Evolutionary conservation across 352 stramenopile genomes (phyloP), one percentile per base, ranked within the genome.

Genomic region (Paralagenidium karlingii): DNA sequence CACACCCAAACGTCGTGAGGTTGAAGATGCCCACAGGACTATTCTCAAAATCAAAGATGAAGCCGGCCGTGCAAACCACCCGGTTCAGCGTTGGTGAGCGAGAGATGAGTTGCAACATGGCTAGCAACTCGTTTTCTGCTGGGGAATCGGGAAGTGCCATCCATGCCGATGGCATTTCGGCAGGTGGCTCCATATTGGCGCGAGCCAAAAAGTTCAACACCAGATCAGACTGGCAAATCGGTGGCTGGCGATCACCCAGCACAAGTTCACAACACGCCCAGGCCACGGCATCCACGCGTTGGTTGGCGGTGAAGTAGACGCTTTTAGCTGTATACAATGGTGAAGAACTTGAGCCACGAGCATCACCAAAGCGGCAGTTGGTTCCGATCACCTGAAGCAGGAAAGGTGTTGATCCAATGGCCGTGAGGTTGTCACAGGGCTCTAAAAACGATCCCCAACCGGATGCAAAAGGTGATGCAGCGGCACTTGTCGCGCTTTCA

Each of bases 201-300:
- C 45, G 45, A 22, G 19, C 13, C 1, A 51, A 38, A 38, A 51
- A 51, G 8, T 25, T 3, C 3, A 31, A 22, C 3, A 51, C 40
- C 22, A 45, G 34, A 3, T 24, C 24, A 3, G 26, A 24, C 10
- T 51, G 45, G 26, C 45, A 51, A 16, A 41, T n/a, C 1, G 5
- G 34, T 18, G 45, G 45, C 9, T 38, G 37, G 0, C 38, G 37
- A 15, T 46, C 29, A 24, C 31, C 30, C n/a, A 38, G 24, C 8
- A 51, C 25, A 5, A 51, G 31, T n/a, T 51, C 31, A 26, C 45
- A 51, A 25, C 25, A 25, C 5, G 37, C 45, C 45, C 45, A 51
- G 16, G 45, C 45, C 7, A 51, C 45, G 5, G 45, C 42, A 21
- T 51, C 45, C 6, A 46, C 45, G 4, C 45, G 45, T 2, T 42